A percentile compares a stretch with the other conserved stretches of the same genome.
Evolutionary conservation across 192 early-diverging fungal genomes (phyloP).

Genomic region (Mycoemilia scoparia): DNA sequence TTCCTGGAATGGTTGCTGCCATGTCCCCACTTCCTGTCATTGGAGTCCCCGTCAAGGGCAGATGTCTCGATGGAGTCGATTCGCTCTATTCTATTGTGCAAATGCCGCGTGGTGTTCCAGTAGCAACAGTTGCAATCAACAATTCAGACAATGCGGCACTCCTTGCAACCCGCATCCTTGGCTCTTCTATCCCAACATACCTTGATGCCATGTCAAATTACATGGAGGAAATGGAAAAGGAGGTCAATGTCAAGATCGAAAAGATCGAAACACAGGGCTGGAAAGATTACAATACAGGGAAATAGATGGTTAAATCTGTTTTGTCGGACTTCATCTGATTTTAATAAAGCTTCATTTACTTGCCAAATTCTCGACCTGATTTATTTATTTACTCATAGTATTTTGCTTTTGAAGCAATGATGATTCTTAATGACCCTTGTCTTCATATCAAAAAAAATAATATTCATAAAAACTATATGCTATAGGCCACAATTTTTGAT

Average conservation of each 20-base stretch:
- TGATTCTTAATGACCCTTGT: neutral
- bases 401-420: neutral
- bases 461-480: neutral
- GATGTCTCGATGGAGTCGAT: conserved; percentile 85
- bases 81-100: conserved; percentile 97
- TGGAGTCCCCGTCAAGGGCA: conserved; percentile 89
- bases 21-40: conserved; percentile 94
- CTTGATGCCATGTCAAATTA: conserved; percentile 62
- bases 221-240: conserved; percentile 61
- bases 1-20: conserved; percentile 98
- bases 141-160: conserved; percentile 94
- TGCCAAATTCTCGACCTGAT: too few species aligned
- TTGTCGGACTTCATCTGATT: neutral
- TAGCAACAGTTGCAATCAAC: conserved; percentile 97
- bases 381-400: too few species aligned
- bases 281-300: conserved; percentile 41
- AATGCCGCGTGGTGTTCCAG: conserved; percentile 98
- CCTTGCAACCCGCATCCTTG: conserved; percentile 81
- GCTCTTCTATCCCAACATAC: conserved; percentile 55
- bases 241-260: conserved; percentile 77
- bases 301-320: neutral
- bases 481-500: neutral
- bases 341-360: neutral
- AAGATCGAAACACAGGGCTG: conserved; percentile 62
- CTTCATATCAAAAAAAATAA: neutral